Conservation (phyloP, 352 stramenopile species). For the Phytophthora meadii region DNA sequence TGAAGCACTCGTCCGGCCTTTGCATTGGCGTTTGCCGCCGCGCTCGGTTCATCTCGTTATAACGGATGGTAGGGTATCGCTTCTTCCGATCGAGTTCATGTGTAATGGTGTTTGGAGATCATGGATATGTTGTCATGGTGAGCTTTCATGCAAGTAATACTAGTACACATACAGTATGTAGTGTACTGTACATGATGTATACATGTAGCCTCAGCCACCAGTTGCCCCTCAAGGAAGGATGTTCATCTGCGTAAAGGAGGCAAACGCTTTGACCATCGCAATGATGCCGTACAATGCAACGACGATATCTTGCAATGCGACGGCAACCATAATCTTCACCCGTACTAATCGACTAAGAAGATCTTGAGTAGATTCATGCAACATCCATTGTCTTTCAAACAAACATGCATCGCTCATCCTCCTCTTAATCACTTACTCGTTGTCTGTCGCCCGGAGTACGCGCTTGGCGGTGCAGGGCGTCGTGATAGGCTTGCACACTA, state of each 20-base stretch:
- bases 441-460: constrained; percentile 8
- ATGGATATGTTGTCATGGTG: too few relatives aligned
- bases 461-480: constrained; percentile 1
- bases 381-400: too few relatives aligned
- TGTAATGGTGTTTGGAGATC: too few relatives aligned
- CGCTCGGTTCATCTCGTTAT: too few relatives aligned
- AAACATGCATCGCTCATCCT: too few relatives aligned
- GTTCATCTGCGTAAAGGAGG: constrained; percentile 12
- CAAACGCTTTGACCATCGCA: constrained; percentile 10
- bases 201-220: constrained; percentile 7
- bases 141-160: too few relatives aligned
- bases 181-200: background rate
- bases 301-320: background rate
- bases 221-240: constrained; percentile 6
- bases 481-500: constrained; percentile 27
- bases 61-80: too few relatives aligned
- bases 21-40: background rate
- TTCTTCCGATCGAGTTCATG: too few relatives aligned
- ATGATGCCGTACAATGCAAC: constrained; percentile 6
- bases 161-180: background rate
- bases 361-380: too few relatives aligned
- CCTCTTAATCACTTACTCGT: background rate
- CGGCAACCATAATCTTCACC: background rate
- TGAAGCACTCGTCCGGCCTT: background rate
- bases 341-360: constrained; percentile 5